Conservation (phyloP, 306 rosid genomes). For the Fragaria iinumae region DNA sequence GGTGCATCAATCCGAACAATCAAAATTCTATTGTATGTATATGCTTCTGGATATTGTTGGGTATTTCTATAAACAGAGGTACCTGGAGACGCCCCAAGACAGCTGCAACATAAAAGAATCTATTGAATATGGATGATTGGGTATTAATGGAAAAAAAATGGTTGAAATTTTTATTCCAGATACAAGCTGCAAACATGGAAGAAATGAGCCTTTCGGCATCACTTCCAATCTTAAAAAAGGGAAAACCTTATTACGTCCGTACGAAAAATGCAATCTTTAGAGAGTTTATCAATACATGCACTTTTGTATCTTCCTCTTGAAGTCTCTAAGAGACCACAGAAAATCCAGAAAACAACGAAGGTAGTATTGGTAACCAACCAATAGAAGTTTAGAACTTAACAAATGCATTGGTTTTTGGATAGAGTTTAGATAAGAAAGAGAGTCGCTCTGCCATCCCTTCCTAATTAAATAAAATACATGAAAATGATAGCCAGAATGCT, state of each 20-base stretch:
- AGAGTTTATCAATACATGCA: neutral
- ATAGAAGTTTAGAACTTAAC: neutral
- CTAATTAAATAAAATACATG: neutral
- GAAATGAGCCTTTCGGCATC: neutral
- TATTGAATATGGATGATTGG: conserved; percentile 9
- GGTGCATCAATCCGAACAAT: conserved; percentile 97
- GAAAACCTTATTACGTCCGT: neutral
- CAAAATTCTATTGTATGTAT: conserved; percentile 94
- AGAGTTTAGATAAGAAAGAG: neutral
- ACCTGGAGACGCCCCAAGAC: conserved; percentile 98
- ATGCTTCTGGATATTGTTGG: conserved; percentile 89
- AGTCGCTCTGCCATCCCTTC: neutral
- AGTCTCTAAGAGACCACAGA: neutral
- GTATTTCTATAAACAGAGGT: conserved; percentile 88
- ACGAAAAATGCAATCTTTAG: neutral
- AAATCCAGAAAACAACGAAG: neutral
- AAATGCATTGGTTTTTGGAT: neutral
- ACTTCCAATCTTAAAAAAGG: neutral
- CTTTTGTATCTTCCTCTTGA: neutral
- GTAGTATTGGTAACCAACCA: neutral
- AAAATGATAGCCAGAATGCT: neutral
- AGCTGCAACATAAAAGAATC: conserved; percentile 58
- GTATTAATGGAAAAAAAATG: neutral
- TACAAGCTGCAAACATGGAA: conserved; percentile 9
- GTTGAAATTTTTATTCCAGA: neutral